Percentiles rank a stretch among this genome's conserved stretches.
These are phyloP conservation scores for Mucor irregularis DNA, from an alignment of 371 early-diverging fungal species.

Conservation along the genomic window DNA sequence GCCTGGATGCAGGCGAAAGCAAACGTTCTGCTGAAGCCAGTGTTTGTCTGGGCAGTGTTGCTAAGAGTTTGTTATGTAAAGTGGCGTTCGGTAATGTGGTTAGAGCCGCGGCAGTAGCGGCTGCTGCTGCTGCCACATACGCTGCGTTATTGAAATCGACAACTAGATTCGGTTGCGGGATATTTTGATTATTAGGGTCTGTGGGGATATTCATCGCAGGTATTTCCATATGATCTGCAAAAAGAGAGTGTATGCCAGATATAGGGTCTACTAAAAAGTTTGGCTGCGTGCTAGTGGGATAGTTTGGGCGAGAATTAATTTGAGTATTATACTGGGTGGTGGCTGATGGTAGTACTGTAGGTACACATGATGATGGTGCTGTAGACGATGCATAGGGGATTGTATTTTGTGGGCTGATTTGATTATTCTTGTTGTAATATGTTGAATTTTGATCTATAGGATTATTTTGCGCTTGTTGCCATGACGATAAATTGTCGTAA, in stretches of 20 bases:
- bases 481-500: not conserved
- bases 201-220: not conserved
- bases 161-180: not conserved
- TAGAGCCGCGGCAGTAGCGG: constrained; percentile 9
- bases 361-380: too few relatives aligned
- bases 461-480: not conserved
- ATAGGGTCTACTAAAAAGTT: not conserved
- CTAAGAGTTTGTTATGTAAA: constrained; percentile 36
- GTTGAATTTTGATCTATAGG: not conserved
- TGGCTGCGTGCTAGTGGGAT: not conserved
- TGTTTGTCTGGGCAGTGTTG: constrained; percentile 37
- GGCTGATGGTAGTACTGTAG: too few relatives aligned
- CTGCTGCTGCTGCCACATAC: constrained; percentile 7
- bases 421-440: not conserved
- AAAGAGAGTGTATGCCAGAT: constrained; percentile 1
- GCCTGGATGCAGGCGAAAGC: constrained; percentile 17
- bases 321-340: too few relatives aligned
- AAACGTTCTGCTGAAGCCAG: constrained; percentile 38
- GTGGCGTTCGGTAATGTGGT: constrained; percentile 26
- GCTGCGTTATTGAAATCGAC: constrained; percentile 6
- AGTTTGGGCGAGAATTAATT: too few relatives aligned
- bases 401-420: not conserved
- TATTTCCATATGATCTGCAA: not conserved
- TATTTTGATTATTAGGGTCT: not conserved
- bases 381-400: not conserved